These are phyloP conservation scores for Xylariaceae sp. DNA, from an alignment of 2,329 filamentous ascomycete species.

Conservation along the genomic window DNA sequence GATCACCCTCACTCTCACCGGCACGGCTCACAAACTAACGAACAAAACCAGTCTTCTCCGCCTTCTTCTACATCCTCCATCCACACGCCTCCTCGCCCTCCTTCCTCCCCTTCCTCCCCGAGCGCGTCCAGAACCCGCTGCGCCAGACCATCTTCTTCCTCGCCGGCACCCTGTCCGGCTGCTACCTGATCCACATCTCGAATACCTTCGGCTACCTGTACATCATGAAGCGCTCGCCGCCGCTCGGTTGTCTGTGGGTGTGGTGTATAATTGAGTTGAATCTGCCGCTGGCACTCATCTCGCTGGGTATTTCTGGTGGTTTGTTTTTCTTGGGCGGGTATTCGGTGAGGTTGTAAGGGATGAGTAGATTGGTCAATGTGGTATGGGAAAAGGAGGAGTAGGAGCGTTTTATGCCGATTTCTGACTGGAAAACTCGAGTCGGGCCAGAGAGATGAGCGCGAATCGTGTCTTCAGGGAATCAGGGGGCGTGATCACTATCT, in stretches of 20 bases:
- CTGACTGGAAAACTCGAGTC: no score
- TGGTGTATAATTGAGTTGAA: conserved; percentile 89
- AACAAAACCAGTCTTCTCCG: conserved; percentile 43
- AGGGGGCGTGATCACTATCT: no score
- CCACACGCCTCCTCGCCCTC: conserved; percentile 45
- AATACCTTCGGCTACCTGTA: conserved; percentile 78
- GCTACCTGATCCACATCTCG: conserved; percentile 74
- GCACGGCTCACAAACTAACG: conserved; percentile 1
- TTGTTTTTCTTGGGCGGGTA: conserved; percentile 50
- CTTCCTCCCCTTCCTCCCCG: conserved; percentile 47
- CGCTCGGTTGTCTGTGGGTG: conserved; percentile 83
- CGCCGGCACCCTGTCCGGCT: conserved; percentile 58
- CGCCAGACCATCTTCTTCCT: conserved; percentile 60
- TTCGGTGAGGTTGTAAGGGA: conserved; percentile 33
- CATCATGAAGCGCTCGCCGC: conserved; percentile 88
- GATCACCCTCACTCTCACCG: conserved; percentile 11
- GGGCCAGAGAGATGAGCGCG: no score
- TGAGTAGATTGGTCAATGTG: no score
- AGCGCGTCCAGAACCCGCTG: conserved; percentile 41
- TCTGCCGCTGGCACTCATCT: conserved; percentile 57
- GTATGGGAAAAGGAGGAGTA: no score
- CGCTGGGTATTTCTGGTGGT: conserved; percentile 40
- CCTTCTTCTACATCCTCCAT: conserved; percentile 54
- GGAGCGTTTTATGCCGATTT: no score
- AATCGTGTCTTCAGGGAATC: no score